phyloP scores from a whole-genome alignment of 73 alveolate genomes.

The Tetrahymena thermophila region DNA sequence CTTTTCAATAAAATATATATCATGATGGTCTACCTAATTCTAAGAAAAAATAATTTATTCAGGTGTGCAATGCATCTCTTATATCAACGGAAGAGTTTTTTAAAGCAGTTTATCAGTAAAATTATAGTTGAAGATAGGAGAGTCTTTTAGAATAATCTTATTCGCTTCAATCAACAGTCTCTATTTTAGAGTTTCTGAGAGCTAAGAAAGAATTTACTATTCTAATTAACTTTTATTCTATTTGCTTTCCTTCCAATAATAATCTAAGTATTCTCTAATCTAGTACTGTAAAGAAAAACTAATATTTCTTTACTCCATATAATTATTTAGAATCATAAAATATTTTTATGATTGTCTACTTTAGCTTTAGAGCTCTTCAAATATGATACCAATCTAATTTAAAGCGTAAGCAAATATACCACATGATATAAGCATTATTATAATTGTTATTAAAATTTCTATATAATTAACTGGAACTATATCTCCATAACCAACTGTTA shows the following conservation, averaged over 20 bases:
- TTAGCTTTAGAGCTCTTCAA: slow-evolving; percentile 8
- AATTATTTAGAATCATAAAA: slow-evolving; percentile 17
- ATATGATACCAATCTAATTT: slow-evolving; percentile 17
- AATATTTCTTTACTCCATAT: slow-evolving; percentile 15
- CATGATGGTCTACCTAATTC: not conserved
- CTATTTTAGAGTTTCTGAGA: slow-evolving; percentile 21
- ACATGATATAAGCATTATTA: slow-evolving; percentile 20
- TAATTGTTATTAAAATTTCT: slow-evolving; percentile 6
- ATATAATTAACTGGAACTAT: slow-evolving; percentile 6
- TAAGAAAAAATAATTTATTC: not conserved
- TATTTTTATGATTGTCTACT: slow-evolving; percentile 6
- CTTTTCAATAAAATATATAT: not conserved
- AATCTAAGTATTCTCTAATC: slow-evolving; percentile 25
- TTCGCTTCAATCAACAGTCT: slow-evolving; percentile 14
- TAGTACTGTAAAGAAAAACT: slow-evolving; percentile 3
- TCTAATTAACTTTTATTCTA: slow-evolving; percentile 19
- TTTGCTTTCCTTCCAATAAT: slow-evolving; percentile 34
- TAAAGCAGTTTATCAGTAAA: slow-evolving; percentile 14
- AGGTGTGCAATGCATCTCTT: not conserved
- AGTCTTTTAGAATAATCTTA: slow-evolving; percentile 10
- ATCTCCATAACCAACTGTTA: slow-evolving; percentile 43
- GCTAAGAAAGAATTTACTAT: not conserved
- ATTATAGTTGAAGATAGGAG: not conserved
- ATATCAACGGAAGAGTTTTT: not conserved
- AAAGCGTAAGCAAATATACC: slow-evolving; percentile 35